Base-by-base conservation (phyloP, 2,329 filamentous ascomycete genomes). In the Colletotrichum tofieldiae region DNA sequence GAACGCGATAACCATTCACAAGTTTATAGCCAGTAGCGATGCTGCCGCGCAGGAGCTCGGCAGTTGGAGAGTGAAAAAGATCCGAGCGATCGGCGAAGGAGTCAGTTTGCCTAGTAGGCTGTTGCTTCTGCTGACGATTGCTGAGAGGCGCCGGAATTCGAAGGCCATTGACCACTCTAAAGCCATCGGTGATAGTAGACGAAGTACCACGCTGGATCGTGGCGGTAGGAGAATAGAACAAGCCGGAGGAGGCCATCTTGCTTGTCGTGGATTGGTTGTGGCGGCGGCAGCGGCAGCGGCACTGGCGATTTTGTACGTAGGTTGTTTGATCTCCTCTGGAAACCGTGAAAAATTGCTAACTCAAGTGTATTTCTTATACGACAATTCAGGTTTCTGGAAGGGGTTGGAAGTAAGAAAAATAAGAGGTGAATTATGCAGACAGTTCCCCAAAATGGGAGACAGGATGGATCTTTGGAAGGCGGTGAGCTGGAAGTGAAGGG, bases 191-290 rank as follows among this genome's bases (percentile, higher is more conserved):
- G 29, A 9, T 5, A 0, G 16, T 41, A n/a, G 7, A 18, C 2
- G 37, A 16, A 3, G 5, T 3, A 2, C 1, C 2, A 11, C 6
- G n/a, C 12, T 43, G 55, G 7, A 43, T 16, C 12, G n/a, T 5
- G 55, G 55, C 39, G 2, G 56, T 59, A 45, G 56, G 56, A 32
- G 56, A 59, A 23, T 59, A n/a, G 23, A 43, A 59, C n/a, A 59
- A 35, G 35, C 23, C 37, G 6, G 8, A 29, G 16, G 23, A 32
- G 2, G n/a, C 14, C 56, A 59, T 59, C 7, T 18, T 32, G 14
- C 26, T 0, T 59, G 26, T 20, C 7, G 3, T 18, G n/a, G 20
- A 35, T 5, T 5, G 8, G 45, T 14, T 20, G 20, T 20, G 5
- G 3, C 6, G 18, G 14, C 4, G 32, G 20, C 11, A 9, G 14